Evolutionary conservation across 352 stramenopile species (phyloP).

Genomic region (Pythium insidiosum): DNA sequence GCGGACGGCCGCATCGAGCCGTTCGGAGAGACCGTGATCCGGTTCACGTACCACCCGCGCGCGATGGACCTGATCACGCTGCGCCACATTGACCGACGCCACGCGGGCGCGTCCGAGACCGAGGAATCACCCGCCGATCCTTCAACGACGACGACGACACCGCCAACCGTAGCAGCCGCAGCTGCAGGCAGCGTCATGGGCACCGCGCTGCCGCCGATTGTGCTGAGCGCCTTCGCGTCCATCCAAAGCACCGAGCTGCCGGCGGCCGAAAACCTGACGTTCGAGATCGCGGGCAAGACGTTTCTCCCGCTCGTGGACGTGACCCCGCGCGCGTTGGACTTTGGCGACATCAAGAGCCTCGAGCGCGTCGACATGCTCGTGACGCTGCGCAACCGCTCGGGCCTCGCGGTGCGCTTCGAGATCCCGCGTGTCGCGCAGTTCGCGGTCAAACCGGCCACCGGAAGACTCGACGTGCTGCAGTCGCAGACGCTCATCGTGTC

Average conservation of each 20-base stretch:
- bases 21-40: conserved; percentile 31
- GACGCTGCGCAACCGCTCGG: conserved; percentile 73
- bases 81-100: conserved; percentile 15
- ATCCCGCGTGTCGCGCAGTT: conserved; percentile 79
- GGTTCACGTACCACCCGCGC: conserved; percentile 44
- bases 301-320: conserved; percentile 46
- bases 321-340: conserved; percentile 46
- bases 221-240: conserved; percentile 59
- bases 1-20: conserved; percentile 52
- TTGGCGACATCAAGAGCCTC: conserved; percentile 77
- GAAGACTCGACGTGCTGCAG: conserved; percentile 77
- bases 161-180: background rate
- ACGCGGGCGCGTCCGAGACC: background rate
- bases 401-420: conserved; percentile 50
- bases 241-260: conserved; percentile 59
- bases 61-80: conserved; percentile 25
- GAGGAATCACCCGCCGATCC: background rate
- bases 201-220: conserved; percentile 8
- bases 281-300: conserved; percentile 59
- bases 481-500: conserved; percentile 86
- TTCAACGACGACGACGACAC: conserved; percentile 2
- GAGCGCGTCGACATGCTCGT: conserved; percentile 81
- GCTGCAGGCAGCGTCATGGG: too few relatives aligned
- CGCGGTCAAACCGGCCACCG: conserved; percentile 38
- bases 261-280: conserved; percentile 66